Evolutionary conservation across 768 basidiomycete species (phyloP).

Genomic region (Leccinum longicurvipes): DNA sequence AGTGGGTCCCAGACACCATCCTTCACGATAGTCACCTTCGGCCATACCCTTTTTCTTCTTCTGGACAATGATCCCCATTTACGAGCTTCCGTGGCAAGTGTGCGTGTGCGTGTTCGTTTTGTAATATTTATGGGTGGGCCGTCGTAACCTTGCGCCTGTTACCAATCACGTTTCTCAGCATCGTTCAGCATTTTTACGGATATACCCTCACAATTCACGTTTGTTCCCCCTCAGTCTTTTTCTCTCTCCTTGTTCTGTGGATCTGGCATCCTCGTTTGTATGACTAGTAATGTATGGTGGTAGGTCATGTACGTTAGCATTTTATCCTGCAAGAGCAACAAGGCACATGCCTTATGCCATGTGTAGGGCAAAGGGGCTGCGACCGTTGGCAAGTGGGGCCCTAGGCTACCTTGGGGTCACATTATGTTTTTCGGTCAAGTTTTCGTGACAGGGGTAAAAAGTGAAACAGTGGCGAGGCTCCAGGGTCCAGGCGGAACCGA

Average conservation of each 20-base stretch:
- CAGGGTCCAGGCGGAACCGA: not conserved
- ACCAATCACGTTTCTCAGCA: constrained; percentile 10
- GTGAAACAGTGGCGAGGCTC: not conserved
- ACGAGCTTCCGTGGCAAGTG: constrained; percentile 1
- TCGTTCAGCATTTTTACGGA: constrained; percentile 11
- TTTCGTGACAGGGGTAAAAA: not conserved
- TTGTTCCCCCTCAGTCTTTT: not conserved
- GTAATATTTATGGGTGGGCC: constrained; percentile 20
- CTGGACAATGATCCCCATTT: constrained; percentile 4
- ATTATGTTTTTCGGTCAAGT: not conserved
- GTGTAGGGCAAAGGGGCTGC: constrained; percentile 4
- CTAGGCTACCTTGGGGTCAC: constrained; percentile 5
- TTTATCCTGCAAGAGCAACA: constrained; percentile 4
- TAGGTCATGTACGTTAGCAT: constrained; percentile 17
- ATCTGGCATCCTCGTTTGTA: constrained; percentile 25
- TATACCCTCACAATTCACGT: constrained; percentile 21
- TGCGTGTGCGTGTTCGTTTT: constrained; percentile 5
- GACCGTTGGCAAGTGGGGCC: constrained; percentile 14
- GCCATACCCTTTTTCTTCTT: not conserved
- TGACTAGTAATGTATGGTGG: constrained; percentile 10
- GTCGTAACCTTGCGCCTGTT: constrained; percentile 9
- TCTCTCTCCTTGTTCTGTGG: constrained; percentile 1
- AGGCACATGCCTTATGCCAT: constrained; percentile 4
- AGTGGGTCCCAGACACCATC: not conserved
- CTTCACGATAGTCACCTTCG: not conserved